phyloP scores from a whole-genome alignment of 352 stramenopile species.

The Plasmopara viticola region DNA sequence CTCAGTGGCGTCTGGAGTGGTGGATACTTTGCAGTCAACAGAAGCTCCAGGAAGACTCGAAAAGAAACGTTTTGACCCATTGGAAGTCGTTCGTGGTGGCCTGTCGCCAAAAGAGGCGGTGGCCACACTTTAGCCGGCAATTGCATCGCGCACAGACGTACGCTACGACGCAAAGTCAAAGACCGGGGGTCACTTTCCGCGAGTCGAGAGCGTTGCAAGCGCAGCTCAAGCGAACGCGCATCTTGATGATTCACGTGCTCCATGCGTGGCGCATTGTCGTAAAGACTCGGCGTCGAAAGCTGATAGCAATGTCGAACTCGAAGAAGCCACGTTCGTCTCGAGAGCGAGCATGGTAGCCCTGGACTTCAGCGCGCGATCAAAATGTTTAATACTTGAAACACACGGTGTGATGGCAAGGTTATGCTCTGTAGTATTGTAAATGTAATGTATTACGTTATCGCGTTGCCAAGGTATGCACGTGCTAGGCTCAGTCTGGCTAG shows the following conservation, averaged over 20 bases:
- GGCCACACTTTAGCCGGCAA: slow-evolving; percentile 22
- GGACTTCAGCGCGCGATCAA: no score
- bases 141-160: slow-evolving; percentile 20
- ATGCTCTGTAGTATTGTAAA: no score
- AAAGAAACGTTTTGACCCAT: slow-evolving; percentile 10
- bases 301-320: not conserved
- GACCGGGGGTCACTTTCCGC: slow-evolving; percentile 5
- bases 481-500: no score
- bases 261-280: slow-evolving; percentile 24
- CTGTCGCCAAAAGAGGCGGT: slow-evolving; percentile 23
- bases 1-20: slow-evolving; percentile 19
- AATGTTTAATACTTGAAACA: no score
- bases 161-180: slow-evolving; percentile 1
- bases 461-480: no score
- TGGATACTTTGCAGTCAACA: slow-evolving; percentile 18
- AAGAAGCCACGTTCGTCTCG: not conserved
- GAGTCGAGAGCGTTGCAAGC: slow-evolving; percentile 20
- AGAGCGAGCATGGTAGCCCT: not conserved
- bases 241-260: slow-evolving; percentile 28
- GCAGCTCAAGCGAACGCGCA: slow-evolving; percentile 18
- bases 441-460: no score
- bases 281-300: slow-evolving; percentile 5
- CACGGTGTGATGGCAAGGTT: no score
- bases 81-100: slow-evolving; percentile 17
- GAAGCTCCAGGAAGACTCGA: slow-evolving; percentile 4